A percentile compares a stretch with the other conserved stretches of the same genome.
phyloP scores from a whole-genome alignment of 768 basidiomycete genomes.

The Chalciporus piperatus region DNA sequence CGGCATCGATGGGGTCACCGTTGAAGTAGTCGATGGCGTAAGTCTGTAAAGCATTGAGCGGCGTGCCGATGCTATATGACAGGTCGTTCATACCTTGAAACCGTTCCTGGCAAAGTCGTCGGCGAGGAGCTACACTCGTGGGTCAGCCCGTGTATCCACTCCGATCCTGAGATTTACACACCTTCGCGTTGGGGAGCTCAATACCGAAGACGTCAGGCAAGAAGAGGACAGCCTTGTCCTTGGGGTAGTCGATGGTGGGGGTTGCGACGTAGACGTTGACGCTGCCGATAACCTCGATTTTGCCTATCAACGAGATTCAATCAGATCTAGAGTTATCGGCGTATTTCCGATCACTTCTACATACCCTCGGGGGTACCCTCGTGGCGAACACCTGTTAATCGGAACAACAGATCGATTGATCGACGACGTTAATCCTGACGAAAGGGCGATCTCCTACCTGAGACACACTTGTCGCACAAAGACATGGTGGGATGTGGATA shows the following conservation, averaged over 20 bases:
- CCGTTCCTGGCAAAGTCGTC: constrained; percentile 44
- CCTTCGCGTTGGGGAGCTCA: constrained; percentile 44
- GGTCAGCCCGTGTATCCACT: neutral
- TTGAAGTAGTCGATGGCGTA: constrained; percentile 27
- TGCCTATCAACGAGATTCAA: constrained; percentile 35
- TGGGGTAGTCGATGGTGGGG: constrained; percentile 47
- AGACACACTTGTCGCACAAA: constrained; percentile 54
- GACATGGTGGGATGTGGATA: constrained; percentile 36
- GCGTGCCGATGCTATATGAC: neutral
- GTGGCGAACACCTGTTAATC: constrained; percentile 42
- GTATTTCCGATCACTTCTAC: neutral
- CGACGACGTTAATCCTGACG: neutral
- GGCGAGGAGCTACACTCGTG: constrained; percentile 35
- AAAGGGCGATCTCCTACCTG: constrained; percentile 37
- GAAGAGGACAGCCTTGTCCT: constrained; percentile 56
- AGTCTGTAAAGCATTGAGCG: constrained; percentile 5
- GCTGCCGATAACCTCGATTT: constrained; percentile 44
- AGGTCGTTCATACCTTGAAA: constrained; percentile 26
- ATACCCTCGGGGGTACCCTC: constrained; percentile 47
- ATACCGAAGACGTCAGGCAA: constrained; percentile 53
- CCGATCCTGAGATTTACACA: constrained; percentile 16
- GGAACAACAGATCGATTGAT: neutral
- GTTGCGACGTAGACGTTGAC: constrained; percentile 53
- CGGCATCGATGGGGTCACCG: constrained; percentile 24
- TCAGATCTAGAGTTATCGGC: neutral